Base-by-base conservation (phyloP, 352 stramenopile species). In the Hyaloperonospora brassicae region DNA sequence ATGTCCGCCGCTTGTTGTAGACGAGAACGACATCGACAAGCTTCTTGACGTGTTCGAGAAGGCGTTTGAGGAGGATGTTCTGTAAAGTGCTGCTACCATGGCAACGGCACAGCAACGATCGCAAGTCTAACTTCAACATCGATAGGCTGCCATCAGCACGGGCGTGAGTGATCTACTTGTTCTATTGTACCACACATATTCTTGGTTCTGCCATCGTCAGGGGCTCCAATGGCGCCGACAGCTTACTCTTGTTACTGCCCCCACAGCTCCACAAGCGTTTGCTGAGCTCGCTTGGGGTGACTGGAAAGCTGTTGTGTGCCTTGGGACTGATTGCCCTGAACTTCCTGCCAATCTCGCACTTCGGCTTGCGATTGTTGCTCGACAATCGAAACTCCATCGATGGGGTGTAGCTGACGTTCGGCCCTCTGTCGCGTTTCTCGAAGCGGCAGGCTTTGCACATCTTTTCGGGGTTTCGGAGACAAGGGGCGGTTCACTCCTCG, bases 1-100 rank as follows among this genome's bases (percentile, higher is more conserved):
- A 57, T 93, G 79, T 51, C 85, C 85, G 14, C 85, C 85, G 12
- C 78, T 95, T 5, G 66, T 91, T 23, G 79, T 95, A 44, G 83
- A 69, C 27, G 74, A 93, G 59, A 70, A 90, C 51, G 84, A 95
- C 53, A 86, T 93, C 40, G 68, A 87, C 53, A 57, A 74, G 25
- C 67, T 89, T 55, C 51, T 95, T 47, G 55, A 80, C 34, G 72
- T 82, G 25, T 66, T 95, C 36, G 77, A 90, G 34, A 65, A 86
- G 41, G 77, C 73, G 2, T 78, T 84, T 44, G 61, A 68, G 50
- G 66, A 84, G 51, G 64, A 84, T 44, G 45, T 86, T 43, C 47
- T 83, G 53, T 86, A 81, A 58, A 62, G 38, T 22, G n/a, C 24
- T 51, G 23, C 35, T 53, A 17, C 10, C 10, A 22, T 25, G 5